Evolutionary conservation across 75 land plant species (phyloP).

Genomic region (Ceratopteris richardii): DNA sequence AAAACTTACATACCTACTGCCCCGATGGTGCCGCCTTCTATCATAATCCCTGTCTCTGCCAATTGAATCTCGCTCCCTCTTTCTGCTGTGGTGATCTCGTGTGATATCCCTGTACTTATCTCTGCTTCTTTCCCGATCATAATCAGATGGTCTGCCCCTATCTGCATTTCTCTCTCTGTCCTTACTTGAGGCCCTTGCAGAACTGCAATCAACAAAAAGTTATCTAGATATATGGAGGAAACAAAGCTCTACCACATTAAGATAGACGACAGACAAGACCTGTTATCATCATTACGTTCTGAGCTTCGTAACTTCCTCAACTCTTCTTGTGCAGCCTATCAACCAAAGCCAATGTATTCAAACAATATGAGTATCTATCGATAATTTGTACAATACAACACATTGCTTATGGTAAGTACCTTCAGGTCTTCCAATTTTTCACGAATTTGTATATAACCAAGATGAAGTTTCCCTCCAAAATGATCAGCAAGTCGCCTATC

Average conservation of each 20-base stretch:
- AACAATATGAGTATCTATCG: background rate
- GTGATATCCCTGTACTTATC: slow-evolving; percentile 34
- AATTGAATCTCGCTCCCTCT: slow-evolving; percentile 46
- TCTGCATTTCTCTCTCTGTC: slow-evolving; percentile 46
- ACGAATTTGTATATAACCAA: slow-evolving; percentile 96
- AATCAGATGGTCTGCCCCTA: slow-evolving; percentile 17
- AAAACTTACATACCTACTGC: too few relatives aligned
- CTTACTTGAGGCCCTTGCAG: slow-evolving; percentile 42
- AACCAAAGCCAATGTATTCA: background rate
- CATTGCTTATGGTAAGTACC: slow-evolving; percentile 26
- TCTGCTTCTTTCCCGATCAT: slow-evolving; percentile 41
- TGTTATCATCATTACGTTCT: slow-evolving; percentile 40
- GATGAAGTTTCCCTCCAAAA: slow-evolving; percentile 97
- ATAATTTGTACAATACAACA: background rate
- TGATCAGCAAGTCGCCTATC: slow-evolving; percentile 73
- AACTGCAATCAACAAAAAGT: slow-evolving; percentile 41
- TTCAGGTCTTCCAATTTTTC: slow-evolving; percentile 88
- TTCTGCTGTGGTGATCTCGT: slow-evolving; percentile 55
- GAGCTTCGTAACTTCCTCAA: slow-evolving; percentile 36
- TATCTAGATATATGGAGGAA: slow-evolving; percentile 13
- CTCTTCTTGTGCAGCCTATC: slow-evolving; percentile 47
- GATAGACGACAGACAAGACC: slow-evolving; percentile 14
- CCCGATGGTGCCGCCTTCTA: slow-evolving; percentile 37
- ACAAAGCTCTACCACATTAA: background rate
- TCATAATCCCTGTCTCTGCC: slow-evolving; percentile 40